Conservation (phyloP, 208 protist species). For the Leishmania guyanensis region DNA sequence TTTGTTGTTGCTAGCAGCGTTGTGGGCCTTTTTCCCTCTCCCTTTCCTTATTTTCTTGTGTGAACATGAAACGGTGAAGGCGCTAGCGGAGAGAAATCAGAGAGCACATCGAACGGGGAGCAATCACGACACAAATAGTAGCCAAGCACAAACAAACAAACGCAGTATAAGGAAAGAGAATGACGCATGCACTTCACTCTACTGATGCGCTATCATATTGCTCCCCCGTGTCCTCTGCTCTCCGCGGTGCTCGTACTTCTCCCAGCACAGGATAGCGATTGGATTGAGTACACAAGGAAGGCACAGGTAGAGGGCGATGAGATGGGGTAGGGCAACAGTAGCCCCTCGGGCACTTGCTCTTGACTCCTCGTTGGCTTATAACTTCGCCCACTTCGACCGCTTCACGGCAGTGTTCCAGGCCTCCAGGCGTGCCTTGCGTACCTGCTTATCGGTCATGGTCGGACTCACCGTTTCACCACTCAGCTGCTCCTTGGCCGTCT, state of each 20-base stretch:
- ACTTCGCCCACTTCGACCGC: constrained; percentile 66
- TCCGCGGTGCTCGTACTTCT: neutral
- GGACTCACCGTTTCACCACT: constrained; percentile 39
- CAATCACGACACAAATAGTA: neutral
- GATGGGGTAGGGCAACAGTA: neutral
- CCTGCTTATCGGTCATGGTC: constrained; percentile 17
- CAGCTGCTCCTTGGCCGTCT: constrained; percentile 33
- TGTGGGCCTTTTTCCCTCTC: neutral
- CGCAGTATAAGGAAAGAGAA: neutral
- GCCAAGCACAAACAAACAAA: neutral
- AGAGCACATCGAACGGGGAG: neutral
- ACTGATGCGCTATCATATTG: neutral
- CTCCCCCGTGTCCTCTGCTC: neutral
- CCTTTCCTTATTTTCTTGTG: neutral
- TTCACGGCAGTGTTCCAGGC: constrained; percentile 64
- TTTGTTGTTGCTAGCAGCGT: neutral
- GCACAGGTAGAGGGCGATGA: neutral
- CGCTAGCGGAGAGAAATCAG: neutral
- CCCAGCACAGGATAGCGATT: neutral
- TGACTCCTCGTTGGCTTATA: constrained; percentile 22
- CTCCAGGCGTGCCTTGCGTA: constrained; percentile 35
- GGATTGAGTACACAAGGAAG: neutral
- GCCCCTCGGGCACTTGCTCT: neutral
- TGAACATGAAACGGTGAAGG: neutral
- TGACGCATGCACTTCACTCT: neutral